These are phyloP conservation scores for Botrytis medusae DNA, from an alignment of 2,329 filamentous ascomycete genomes.

Conservation along the genomic window DNA sequence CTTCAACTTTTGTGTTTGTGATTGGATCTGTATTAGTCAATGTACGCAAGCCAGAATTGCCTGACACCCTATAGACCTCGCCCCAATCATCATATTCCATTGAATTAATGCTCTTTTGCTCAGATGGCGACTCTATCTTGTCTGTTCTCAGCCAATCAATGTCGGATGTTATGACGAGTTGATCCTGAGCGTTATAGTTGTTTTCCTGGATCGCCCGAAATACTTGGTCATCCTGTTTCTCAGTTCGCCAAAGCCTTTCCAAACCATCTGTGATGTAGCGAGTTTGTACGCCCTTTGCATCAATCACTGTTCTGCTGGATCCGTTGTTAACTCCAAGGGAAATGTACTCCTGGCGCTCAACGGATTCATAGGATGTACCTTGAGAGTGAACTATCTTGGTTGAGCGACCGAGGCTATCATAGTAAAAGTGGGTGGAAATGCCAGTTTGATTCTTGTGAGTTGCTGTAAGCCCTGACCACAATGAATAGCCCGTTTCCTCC, in stretches of 20 bases:
- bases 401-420: slow-evolving; percentile 6
- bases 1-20: slow-evolving; percentile 9
- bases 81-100: slow-evolving; percentile 18
- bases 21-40: slow-evolving; percentile 10
- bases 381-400: not conserved
- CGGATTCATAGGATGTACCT: slow-evolving; percentile 5
- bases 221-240: not conserved
- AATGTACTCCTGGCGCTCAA: not conserved
- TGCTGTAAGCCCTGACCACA: slow-evolving; percentile 4
- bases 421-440: not conserved
- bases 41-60: not conserved
- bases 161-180: not conserved
- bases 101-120: not conserved
- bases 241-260: slow-evolving; percentile 10
- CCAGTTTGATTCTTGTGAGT: slow-evolving; percentile 7
- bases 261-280: slow-evolving; percentile 14
- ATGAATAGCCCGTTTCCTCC: slow-evolving; percentile 11
- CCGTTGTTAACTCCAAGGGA: not conserved
- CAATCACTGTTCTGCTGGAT: not conserved
- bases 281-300: slow-evolving; percentile 13
- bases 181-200: slow-evolving; percentile 16
- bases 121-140: not conserved
- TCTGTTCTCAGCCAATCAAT: slow-evolving; percentile 17
- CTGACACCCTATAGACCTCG: not conserved
- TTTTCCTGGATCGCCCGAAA: slow-evolving; percentile 16